Evolutionary conservation across 306 rosid genomes (phyloP), one percentile per base, ranked within the genome.

Genomic region (Astragalus glycyphyllos): DNA sequence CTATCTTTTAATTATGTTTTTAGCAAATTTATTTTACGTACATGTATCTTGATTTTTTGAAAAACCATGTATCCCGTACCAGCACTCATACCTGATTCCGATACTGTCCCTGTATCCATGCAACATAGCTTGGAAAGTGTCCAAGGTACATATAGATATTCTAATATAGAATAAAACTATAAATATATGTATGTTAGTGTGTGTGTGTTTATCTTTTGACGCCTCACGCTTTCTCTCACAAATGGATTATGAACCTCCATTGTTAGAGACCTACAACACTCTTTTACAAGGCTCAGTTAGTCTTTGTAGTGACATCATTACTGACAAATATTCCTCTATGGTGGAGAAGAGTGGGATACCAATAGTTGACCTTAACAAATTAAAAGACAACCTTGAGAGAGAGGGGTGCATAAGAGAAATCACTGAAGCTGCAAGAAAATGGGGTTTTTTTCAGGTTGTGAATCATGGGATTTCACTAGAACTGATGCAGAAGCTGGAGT

Each of bases 391-490:
- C 10, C 0, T 3, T n/a, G 84, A 79, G 59, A 84, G 84, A 74
- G 80, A 77, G 16, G 68, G 75, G 44, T 86, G 91, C 84, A 71
- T 79, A 58, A 54, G 42, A 8, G 81, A 89, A 50, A 89, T 91
- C 14, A 84, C 13, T 14, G 75, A 66, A 62, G 97, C 96, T 0
- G 87, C 93, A 1, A 81, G 40, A 10, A 63, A 59, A 6, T 87
- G 91, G 93, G 97, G 97, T 37, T 83, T 91, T 63, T 91, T 91
- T 55, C 93, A 87, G 68, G 77, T 89, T 54, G 72, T 84, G 20
- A 89, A 89, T 65, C 97, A 91, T 71, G 94, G 96, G 32, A 38
- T 89, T 70, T 35, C 87, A 6, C 77, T 77, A 47, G 76, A 83
- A 42, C 34, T 60, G 26, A 76, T 87, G 12, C 69, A 75, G 46